Base-by-base conservation (phyloP, 1,284 basidiomycete genomes). In the Apiotrichum porosum region DNA sequence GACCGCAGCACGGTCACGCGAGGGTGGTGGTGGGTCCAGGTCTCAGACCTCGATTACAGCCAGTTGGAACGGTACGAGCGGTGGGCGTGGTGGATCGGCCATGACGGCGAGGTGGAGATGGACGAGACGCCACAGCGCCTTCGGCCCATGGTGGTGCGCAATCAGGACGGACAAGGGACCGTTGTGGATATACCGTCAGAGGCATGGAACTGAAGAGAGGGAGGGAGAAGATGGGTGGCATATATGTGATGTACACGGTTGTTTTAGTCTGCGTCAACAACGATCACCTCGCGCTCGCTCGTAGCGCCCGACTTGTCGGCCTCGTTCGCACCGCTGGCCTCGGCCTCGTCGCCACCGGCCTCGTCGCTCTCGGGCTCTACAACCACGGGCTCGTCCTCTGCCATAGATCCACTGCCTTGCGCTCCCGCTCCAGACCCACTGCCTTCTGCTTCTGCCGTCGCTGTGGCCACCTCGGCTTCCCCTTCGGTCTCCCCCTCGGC, bases 1-100 rank as follows among this genome's bases (percentile, higher is more conserved):
- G 17, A 28, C 23, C 4, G 39, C 39, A 5, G 39, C 31, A 1
- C 19, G 1, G 23, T 52, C 22, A 0, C 6, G 17, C 24, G 30
- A 4, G 50, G 50, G 0, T 44, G 42, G 50, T 52, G 42, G 42
- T 52, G 50, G 50, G 26, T 30, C 9, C 50, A 47, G 35, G 31
- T 52, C 14, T 30, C 19, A 3, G 50, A 47, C n/a, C 45, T 44
- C 6, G 50, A 52, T 19, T 47, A 52, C 35, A 14, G 23, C 33
- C 45, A 44, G 37, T 42, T 52, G 15, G 35, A 34, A 14, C 45
- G 50, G 5, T 52, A 48, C 21, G 23, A 41, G 28, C 45, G 50
- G 5, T 24, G 35, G 22, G 37, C 6, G 13, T 52, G 50, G 50
- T 14, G 14, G 23, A 37, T 40, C 2, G 35, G 21, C 8, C 12